Evolutionary conservation across 768 basidiomycete species (phyloP), one percentile per base, ranked within the genome.

Genomic region (Tephrocybe sp.): DNA sequence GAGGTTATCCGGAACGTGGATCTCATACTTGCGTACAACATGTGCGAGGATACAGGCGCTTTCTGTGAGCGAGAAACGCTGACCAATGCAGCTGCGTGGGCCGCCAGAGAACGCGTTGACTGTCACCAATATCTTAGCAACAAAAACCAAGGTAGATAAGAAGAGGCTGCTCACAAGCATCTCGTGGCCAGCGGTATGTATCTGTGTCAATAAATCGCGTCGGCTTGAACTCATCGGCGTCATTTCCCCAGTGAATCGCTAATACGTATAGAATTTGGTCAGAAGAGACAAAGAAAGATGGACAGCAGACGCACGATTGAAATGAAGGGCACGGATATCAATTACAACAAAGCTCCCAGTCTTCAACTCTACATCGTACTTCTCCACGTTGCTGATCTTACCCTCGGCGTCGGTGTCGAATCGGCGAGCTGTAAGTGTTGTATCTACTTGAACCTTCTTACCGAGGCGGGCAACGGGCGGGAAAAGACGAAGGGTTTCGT

Each of bases 211-310:
- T 67, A 59, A 80, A 81, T 0, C 76, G 71, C 39, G 76, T 75
- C 0, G 78, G 78, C 40, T 64, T 78, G 66, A 79, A 81, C 17
- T 71, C 68, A 9, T 53, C 61, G 0, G 50, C 66, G 46, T 81
- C 78, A 11, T 68, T 60, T 5, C 80, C 80, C 80, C 79, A 81
- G 40, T 76, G 68, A 15, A 77, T 62, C 2, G 75, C 79, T 81
- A 39, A 41, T 3, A 0, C 18, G 39, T 39, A 12, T 45, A 1
- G 48, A 14, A 42, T 18, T 10, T 26, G 17, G 15, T 32, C 23
- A 25, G 4, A 12, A 18, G 30, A 37, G 34, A 11, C 15, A 18
- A 2, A 25, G 34, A 30, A 23, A 24, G 14, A 24, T 7, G 20
- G 36, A 28, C 11, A 39, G 28, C n/a, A 21, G 20, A 55, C 75